Base-by-base conservation (phyloP, 805 yeast species). In the Candida maesae region DNA sequence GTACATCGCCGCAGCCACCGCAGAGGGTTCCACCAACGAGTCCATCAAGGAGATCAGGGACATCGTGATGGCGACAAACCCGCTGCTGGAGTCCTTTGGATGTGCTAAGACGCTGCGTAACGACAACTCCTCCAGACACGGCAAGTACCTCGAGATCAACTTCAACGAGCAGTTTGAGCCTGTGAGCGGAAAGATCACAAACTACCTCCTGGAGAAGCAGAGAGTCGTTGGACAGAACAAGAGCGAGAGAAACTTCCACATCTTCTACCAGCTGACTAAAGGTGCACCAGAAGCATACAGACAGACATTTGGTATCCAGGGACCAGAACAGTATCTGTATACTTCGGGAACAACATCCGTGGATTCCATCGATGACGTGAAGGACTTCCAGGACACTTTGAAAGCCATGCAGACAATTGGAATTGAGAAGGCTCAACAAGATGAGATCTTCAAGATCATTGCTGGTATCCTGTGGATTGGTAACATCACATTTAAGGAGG, bases 11-110 rank as follows among this genome's bases (percentile, higher is more conserved):
- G 79, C 90, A 18, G 95, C 89, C 4, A 81, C 93, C 2, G 95
- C 90, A 11, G 73, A 79, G 13, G 61, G 72, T 7, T 65, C 79
- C 7, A 72, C 84, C 16, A 74, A 84, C 24, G 71, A 70, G n/a
- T 77, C 78, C 14, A 91, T 93, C 55, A 79, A 84, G 47, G 81
- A 79, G 56, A 90, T 91, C 64, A 93, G 90, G 63, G 97, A 93
- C 58, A 93, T 93, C 95, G 98, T 93, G 10, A 71, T 93, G 50
- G 99, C 99, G 14, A 93, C 99, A 2, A 93, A 93, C 60, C 96
- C 96, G 6, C 69, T 88, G 43, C 72, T 88, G 53, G 96, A 88
- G 63, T 81, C 95, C 0, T 87, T 88, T 61, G 96, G 96, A 15
- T 88, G 96, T 73, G 96, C 96, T 19, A 88, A 88, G 61, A 88